Evolutionary conservation across 148 eudicot genomes (phyloP).

Genomic region (Vaccinium corymbosum): DNA sequence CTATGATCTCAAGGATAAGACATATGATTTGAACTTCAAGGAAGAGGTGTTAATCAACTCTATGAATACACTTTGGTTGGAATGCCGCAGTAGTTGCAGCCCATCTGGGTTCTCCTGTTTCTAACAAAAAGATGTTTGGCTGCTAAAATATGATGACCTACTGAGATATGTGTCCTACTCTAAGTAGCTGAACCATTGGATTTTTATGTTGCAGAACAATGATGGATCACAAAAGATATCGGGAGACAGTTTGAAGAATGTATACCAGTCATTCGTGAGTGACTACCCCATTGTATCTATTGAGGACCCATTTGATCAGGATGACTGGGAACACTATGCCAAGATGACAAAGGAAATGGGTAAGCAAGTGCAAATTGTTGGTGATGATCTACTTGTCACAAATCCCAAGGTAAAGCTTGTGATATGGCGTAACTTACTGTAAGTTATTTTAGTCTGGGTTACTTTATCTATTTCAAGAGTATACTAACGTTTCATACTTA

Average conservation of each 20-base stretch:
- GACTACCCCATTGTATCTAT: constrained; percentile 85
- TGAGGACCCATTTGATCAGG: constrained; percentile 81
- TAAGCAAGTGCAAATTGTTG: constrained; percentile 71
- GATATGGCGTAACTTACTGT: neutral
- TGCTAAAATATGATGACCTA: neutral
- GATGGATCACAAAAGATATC: constrained; percentile 80
- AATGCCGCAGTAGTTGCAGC: neutral
- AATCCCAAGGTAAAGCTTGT: constrained; percentile 55
- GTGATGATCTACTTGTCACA: constrained; percentile 74
- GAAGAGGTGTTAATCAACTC: constrained; percentile 55
- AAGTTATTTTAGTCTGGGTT: neutral
- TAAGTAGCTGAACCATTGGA: constrained; percentile 1
- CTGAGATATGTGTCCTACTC: neutral
- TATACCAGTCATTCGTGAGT: constrained; percentile 62
- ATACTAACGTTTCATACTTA: neutral
- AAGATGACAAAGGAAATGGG: constrained; percentile 62
- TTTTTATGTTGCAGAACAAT: constrained; percentile 58
- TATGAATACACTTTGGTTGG: constrained; percentile 9
- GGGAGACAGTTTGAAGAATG: constrained; percentile 58
- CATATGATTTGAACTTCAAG: constrained; percentile 91
- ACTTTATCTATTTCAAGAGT: neutral
- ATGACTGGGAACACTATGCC: constrained; percentile 74
- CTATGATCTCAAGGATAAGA: constrained; percentile 63
- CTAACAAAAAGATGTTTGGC: neutral
- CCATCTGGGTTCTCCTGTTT: neutral